Percentiles rank a stretch among this genome's conserved stretches.
Conservation (phyloP, 768 basidiomycete genomes). For the Hericium erinaceus region DNA sequence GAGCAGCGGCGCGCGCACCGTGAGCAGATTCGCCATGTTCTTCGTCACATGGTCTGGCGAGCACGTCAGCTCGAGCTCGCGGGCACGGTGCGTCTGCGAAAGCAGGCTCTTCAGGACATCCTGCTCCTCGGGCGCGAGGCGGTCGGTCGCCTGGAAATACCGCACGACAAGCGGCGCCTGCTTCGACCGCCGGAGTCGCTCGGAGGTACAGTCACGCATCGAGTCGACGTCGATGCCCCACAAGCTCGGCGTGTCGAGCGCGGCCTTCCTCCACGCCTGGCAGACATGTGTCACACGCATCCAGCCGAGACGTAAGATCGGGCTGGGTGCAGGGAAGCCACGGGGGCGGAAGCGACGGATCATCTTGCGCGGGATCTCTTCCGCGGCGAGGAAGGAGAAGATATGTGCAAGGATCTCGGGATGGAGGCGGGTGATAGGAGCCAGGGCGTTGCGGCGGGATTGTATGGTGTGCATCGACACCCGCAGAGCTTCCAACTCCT, state of each 20-base stretch:
- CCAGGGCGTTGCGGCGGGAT: background rate
- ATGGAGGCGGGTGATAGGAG: background rate
- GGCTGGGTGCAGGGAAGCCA: background rate
- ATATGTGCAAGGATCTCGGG: background rate
- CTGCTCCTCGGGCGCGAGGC: background rate
- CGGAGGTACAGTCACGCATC: background rate
- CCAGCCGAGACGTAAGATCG: background rate
- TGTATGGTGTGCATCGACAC: background rate
- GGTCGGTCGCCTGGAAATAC: background rate
- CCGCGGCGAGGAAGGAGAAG: background rate
- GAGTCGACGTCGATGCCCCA: slow-evolving; percentile 1
- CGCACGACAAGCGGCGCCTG: background rate
- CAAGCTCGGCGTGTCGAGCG: background rate
- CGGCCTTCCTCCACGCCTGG: background rate
- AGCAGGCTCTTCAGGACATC: background rate
- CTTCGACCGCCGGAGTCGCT: background rate
- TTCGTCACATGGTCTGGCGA: too few species aligned
- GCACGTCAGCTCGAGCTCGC: background rate
- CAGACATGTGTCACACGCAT: slow-evolving; percentile 1
- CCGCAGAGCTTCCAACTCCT: background rate
- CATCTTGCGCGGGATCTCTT: background rate
- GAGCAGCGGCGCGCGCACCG: background rate
- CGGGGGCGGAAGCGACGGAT: background rate
- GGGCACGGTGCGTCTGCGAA: background rate
- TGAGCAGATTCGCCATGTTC: background rate